Percentiles rank a stretch among this genome's conserved stretches.
phyloP scores from a whole-genome alignment of 2,329 filamentous ascomycete species.

The Calonectria montana region DNA sequence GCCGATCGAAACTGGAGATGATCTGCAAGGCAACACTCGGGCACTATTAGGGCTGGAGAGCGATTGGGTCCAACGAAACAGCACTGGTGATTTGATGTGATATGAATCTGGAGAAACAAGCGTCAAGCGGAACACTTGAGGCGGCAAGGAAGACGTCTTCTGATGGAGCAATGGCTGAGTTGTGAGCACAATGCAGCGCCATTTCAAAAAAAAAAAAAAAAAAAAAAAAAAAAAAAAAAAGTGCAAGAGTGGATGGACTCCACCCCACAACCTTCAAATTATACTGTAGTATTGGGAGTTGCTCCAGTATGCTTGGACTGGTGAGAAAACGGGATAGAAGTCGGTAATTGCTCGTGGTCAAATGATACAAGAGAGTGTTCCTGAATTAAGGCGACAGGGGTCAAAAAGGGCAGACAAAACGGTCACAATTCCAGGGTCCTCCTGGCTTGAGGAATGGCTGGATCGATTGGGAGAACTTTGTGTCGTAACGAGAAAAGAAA shows the following conservation, averaged over 20 bases:
- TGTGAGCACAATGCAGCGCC: not conserved
- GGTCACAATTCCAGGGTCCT: conserved; percentile 10
- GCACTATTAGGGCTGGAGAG: conserved; percentile 30
- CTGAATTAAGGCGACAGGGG: conserved; percentile 1
- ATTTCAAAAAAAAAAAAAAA: too few relatives aligned
- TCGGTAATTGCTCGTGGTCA: not conserved
- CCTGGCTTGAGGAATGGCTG: not conserved
- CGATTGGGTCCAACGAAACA: conserved; percentile 30
- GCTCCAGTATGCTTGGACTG: not conserved
- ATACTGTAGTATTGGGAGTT: not conserved
- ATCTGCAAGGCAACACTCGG: conserved; percentile 41
- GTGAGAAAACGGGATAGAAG: not conserved
- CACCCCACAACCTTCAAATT: not conserved
- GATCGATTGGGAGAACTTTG: not conserved
- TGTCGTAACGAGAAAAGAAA: not conserved
- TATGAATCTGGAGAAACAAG: conserved; percentile 23
- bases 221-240: too few relatives aligned
- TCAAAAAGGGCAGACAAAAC: conserved; percentile 2
- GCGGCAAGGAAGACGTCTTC: conserved; percentile 16
- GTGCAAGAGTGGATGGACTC: not conserved
- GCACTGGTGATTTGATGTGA: conserved; percentile 31
- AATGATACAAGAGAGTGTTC: not conserved
- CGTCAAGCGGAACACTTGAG: conserved; percentile 25
- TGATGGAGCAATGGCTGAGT: not conserved
- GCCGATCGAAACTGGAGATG: conserved; percentile 47